Percentiles rank a stretch among this genome's conserved stretches.
Conservation (phyloP, 257 asterid genomes). For the Ilex asprella region DNA sequence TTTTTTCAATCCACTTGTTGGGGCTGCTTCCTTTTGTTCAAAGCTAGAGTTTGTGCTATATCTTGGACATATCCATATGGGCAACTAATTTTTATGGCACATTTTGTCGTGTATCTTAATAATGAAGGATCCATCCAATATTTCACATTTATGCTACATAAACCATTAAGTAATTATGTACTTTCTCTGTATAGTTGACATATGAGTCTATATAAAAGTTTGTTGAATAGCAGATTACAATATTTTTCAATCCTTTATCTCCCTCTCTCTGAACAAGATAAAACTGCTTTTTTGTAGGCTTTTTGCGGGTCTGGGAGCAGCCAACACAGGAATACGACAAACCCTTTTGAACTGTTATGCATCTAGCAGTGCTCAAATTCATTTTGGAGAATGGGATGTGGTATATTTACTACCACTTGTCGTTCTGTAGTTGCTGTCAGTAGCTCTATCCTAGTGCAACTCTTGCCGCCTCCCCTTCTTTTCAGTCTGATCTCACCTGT, state of each 20-base stretch:
- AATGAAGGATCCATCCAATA: no score
- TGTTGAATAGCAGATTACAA: background rate
- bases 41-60: no score
- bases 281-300: constrained; percentile 35
- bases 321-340: constrained; percentile 58
- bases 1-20: no score
- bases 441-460: no score
- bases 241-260: background rate
- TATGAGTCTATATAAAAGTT: background rate
- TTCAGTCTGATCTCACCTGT: no score
- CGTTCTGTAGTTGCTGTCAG: background rate
- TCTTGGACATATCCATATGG: no score
- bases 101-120: no score
- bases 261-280: background rate
- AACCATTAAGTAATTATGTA: no score
- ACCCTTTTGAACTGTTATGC: constrained; percentile 40
- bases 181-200: background rate
- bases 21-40: no score
- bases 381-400: background rate
- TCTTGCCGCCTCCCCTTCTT: no score
- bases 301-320: constrained; percentile 62
- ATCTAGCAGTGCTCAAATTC: background rate
- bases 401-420: background rate
- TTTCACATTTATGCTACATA: no score
- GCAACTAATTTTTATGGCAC: no score